These are phyloP conservation scores for Cyberlindnera euphorbiae DNA, from an alignment of 805 yeast genomes.

Conservation along the genomic window DNA sequence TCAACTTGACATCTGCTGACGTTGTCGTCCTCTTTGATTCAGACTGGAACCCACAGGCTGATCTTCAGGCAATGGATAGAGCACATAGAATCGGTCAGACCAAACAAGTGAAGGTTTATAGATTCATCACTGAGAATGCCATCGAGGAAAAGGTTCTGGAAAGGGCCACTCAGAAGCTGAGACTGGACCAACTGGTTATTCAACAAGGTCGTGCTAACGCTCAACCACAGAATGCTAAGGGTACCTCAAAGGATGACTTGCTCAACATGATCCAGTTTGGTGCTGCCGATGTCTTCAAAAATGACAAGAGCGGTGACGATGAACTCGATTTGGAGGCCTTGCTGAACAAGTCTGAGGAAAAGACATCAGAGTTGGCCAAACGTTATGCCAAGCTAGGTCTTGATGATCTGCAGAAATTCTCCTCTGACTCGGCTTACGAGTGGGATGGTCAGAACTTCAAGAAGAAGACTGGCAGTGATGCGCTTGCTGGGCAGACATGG, in stretches of 20 bases:
- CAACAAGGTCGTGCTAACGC: constrained; percentile 58
- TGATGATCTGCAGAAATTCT: constrained; percentile 73
- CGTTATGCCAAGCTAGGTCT: constrained; percentile 66
- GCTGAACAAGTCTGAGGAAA: constrained; percentile 55
- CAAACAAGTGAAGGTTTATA: constrained; percentile 74
- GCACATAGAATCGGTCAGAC: constrained; percentile 91
- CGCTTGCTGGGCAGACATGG: constrained; percentile 55
- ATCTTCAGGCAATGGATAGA: constrained; percentile 93
- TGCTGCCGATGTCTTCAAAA: constrained; percentile 55
- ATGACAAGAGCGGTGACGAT: constrained; percentile 30
- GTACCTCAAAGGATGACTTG: constrained; percentile 62
- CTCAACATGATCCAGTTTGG: constrained; percentile 82
- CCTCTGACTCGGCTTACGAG: constrained; percentile 73
- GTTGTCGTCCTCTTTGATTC: constrained; percentile 86
- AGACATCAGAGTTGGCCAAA: constrained; percentile 55
- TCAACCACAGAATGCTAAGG: constrained; percentile 26
- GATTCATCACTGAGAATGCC: constrained; percentile 78
- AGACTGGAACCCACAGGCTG: constrained; percentile 98
- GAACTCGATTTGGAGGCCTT: constrained; percentile 60
- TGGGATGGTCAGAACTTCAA: constrained; percentile 86
- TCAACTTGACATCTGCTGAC: constrained; percentile 82
- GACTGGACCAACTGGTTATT: constrained; percentile 77
- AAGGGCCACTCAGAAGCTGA: constrained; percentile 73
- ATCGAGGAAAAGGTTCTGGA: constrained; percentile 80
- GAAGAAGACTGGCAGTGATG: constrained; percentile 48